Evolutionary conservation across 129 eudicot genomes (phyloP).

Genomic region (Helianthus tuberosus): DNA sequence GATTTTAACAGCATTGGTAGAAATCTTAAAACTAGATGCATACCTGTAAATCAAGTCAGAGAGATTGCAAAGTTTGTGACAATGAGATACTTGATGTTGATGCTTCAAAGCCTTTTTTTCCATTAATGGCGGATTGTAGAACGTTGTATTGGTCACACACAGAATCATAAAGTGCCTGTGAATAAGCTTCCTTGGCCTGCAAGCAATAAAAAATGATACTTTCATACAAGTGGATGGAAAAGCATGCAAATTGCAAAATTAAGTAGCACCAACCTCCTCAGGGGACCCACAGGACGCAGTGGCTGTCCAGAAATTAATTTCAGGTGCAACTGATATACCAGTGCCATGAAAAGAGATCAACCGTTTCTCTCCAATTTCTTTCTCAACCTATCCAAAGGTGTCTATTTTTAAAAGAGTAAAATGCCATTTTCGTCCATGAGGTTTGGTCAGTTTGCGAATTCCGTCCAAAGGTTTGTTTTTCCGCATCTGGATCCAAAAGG

Average conservation of each 20-base stretch:
- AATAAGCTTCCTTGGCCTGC: constrained; percentile 76
- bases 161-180: constrained; percentile 71
- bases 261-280: constrained; percentile 66
- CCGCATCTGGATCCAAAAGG: no score
- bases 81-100: constrained; percentile 62
- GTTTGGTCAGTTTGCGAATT: no score
- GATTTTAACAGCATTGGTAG: not conserved
- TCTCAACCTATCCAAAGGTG: constrained; percentile 70
- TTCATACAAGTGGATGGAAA: not conserved
- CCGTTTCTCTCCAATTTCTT: constrained; percentile 94
- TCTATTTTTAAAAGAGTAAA: no score
- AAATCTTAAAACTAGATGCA: not conserved
- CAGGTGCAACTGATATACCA: constrained; percentile 78
- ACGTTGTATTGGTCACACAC: constrained; percentile 72
- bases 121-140: constrained; percentile 79
- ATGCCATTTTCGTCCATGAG: no score
- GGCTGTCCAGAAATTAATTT: constrained; percentile 51
- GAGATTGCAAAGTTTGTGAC: constrained; percentile 72
- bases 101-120: constrained; percentile 69
- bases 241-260: not conserved
- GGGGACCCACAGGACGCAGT: constrained; percentile 51
- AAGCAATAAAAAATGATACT: constrained; percentile 23
- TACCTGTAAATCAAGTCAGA: constrained; percentile 33
- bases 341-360: constrained; percentile 76
- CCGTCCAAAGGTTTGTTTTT: no score